Evolutionary conservation across 352 stramenopile species (phyloP), one percentile per base, ranked within the genome.

Genomic region (Globisporangium iwayamae): DNA sequence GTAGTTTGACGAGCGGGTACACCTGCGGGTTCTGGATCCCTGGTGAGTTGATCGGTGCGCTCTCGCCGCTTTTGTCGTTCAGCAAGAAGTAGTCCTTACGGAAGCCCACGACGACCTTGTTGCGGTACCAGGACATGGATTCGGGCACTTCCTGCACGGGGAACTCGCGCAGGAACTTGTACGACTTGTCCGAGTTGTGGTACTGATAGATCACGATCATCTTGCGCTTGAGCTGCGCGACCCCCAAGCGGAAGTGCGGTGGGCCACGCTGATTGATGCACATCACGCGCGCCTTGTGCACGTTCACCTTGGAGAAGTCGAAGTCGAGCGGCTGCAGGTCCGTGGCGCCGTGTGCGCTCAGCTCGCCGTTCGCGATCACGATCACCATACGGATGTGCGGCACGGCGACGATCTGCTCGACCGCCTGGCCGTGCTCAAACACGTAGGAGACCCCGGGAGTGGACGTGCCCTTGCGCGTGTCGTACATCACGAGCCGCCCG

Each of bases 351-450:
- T 94, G 85, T 2, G 78, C 83, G 14, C 73, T 87, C 9, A 94
- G 34, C 65, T 90, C 68, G 28, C 86, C 85, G 54, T 96, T 92
- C 11, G 87, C 73, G 20, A 96, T 72, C 1, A 89, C 85, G 43
- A 96, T 84, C 28, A 96, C 75, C 83, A 96, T 93, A 56, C 87
- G 87, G 58, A 96, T 94, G 54, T 96, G 87, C 20, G 87, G 87
- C 57, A 96, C 85, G 6, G 85, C 87, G 25, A 96, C 64, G 53
- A 96, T 69, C 68, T 96, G 85, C 70, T 94, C 79, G 30, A 96
- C 79, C 11, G 79, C 68, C 45, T 89, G 76, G 20, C 83, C 81
- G 64, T 96, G 87, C 30, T 75, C 56, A 59, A 96, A 91, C 63
- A 81, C 76, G 73, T 93, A 82, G 45, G 80, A 85, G 38, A 79